Percentiles rank a stretch among this genome's conserved stretches.
Conservation (phyloP, 2,329 filamentous ascomycete species). For the Monilinia vaccinii-corymbosi region DNA sequence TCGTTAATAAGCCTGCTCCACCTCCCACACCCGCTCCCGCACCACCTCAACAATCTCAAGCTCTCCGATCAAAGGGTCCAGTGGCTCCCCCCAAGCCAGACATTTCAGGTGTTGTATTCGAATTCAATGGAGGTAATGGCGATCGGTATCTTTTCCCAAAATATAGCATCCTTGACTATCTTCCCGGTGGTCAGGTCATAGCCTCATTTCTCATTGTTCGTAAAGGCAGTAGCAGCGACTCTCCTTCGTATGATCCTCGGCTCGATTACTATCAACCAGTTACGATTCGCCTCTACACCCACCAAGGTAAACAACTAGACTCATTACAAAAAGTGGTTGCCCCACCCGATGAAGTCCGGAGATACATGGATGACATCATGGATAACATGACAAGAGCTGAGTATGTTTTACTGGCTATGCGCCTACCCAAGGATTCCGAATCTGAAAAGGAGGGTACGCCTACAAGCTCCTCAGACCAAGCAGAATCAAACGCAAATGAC, state of each 20-base stretch:
- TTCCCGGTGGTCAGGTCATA: constrained; percentile 51
- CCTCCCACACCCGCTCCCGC: constrained; percentile 21
- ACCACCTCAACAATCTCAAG: constrained; percentile 37
- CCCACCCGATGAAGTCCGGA: constrained; percentile 50
- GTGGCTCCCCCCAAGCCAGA: constrained; percentile 47
- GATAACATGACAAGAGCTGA: constrained; percentile 59
- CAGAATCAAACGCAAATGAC: not conserved
- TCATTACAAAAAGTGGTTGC: constrained; percentile 53
- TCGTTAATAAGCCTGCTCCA: constrained; percentile 4
- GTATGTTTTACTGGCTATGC: constrained; percentile 59
- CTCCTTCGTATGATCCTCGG: constrained; percentile 49
- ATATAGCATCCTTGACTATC: constrained; percentile 65
- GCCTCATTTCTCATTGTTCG: constrained; percentile 72
- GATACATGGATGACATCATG: constrained; percentile 65
- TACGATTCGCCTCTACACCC: constrained; percentile 49
- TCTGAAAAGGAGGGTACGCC: constrained; percentile 11
- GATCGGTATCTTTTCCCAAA: constrained; percentile 74
- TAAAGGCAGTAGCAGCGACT: constrained; percentile 56
- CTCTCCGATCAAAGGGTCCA: constrained; percentile 51
- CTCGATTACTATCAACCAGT: constrained; percentile 72
- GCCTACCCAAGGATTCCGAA: constrained; percentile 40
- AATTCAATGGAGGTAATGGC: constrained; percentile 57
- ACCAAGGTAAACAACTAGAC: constrained; percentile 48
- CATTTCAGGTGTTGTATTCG: constrained; percentile 58
- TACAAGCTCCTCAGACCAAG: not conserved